phyloP scores from a whole-genome alignment of 345 rosid species.

The Cardamine chenopodiifolia region DNA sequence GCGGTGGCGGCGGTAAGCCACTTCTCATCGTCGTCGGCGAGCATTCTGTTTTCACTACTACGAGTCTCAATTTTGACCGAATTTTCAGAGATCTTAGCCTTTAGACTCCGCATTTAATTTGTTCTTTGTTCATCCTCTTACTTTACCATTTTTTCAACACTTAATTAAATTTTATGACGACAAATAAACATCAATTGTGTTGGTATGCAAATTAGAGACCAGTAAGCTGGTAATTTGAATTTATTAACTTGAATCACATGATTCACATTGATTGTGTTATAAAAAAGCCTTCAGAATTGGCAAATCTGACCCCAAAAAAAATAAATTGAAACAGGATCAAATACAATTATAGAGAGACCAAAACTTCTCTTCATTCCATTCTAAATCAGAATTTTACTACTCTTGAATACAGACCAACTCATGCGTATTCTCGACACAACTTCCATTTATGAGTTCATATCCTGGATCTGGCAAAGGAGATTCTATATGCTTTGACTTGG shows the following conservation, averaged over 20 bases:
- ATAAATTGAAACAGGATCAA: constrained; percentile 19
- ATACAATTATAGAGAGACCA: constrained; percentile 12
- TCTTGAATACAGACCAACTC: constrained; percentile 15
- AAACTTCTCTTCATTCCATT: constrained; percentile 11
- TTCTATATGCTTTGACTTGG: background rate
- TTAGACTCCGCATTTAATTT: background rate
- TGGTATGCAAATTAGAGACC: background rate
- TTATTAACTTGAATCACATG: constrained; percentile 16
- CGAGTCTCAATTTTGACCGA: constrained; percentile 32
- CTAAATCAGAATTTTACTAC: constrained; percentile 17
- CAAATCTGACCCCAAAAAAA: background rate
- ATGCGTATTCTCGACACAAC: constrained; percentile 2
- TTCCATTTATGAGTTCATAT: constrained; percentile 20
- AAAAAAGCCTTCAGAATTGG: background rate
- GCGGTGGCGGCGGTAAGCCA: constrained; percentile 91
- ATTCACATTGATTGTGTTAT: constrained; percentile 18
- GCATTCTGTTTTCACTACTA: constrained; percentile 50
- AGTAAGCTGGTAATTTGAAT: background rate
- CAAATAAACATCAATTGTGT: background rate
- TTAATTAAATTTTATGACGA: background rate
- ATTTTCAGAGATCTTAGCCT: background rate
- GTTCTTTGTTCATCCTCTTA: constrained; percentile 14
- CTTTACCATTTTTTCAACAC: constrained; percentile 19
- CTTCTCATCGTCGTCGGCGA: constrained; percentile 90
- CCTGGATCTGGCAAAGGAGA: constrained; percentile 20